Evolutionary conservation across 2,329 filamentous ascomycete species (phyloP).

Genomic region (Clarireedia paspali): DNA sequence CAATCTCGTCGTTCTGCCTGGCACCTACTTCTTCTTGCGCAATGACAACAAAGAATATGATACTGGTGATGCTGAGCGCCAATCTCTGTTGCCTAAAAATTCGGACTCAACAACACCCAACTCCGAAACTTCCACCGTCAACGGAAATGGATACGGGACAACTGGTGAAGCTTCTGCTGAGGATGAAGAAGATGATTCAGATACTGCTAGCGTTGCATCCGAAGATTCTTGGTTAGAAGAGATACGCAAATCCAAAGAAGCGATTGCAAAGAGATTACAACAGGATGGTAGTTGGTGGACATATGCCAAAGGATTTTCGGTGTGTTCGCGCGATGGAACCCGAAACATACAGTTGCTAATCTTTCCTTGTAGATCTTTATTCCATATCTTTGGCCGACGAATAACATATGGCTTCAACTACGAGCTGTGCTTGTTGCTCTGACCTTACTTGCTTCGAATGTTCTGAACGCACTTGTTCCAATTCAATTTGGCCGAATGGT

Average conservation of each 20-base stretch:
- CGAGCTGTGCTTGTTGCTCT: constrained; percentile 58
- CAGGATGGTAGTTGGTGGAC: constrained; percentile 70
- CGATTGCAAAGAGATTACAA: constrained; percentile 60
- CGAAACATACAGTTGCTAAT: not conserved
- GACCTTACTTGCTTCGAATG: constrained; percentile 63
- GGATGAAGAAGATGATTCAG: constrained; percentile 8
- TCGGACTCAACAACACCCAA: constrained; percentile 26
- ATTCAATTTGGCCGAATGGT: constrained; percentile 74
- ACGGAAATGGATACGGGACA: constrained; percentile 23
- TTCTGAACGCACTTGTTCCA: constrained; percentile 70
- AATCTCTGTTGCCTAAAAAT: constrained; percentile 46
- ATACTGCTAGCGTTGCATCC: constrained; percentile 28
- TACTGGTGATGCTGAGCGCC: constrained; percentile 46
- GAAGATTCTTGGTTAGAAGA: constrained; percentile 49
- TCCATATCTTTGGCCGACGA: constrained; percentile 70
- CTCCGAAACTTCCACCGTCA: constrained; percentile 17
- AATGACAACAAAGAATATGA: constrained; percentile 25
- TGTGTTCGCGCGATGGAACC: constrained; percentile 19
- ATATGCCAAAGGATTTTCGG: constrained; percentile 66
- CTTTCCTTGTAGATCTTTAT: constrained; percentile 51
- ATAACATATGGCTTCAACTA: constrained; percentile 57
- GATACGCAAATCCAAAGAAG: constrained; percentile 47
- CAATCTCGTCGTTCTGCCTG: constrained; percentile 30
- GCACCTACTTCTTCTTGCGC: constrained; percentile 28
- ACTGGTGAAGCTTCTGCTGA: constrained; percentile 17